Percentiles rank a stretch among this genome's conserved stretches.
phyloP scores from a whole-genome alignment of 2,329 filamentous ascomycete genomes.

The Pseudogymnoascus sp. region DNA sequence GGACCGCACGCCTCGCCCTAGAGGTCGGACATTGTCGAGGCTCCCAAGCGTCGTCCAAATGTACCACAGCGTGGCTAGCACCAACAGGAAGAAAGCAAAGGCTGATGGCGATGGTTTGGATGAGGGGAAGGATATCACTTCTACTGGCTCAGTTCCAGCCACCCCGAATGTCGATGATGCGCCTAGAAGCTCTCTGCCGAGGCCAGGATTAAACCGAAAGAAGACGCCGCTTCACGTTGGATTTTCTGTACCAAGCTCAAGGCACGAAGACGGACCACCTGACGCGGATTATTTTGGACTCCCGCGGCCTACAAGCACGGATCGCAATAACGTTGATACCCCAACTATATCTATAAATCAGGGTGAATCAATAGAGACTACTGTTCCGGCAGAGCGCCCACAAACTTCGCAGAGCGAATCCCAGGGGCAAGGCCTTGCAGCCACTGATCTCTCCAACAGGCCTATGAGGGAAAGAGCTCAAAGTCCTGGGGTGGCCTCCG shows the following conservation, averaged over 20 bases:
- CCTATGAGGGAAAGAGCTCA: neutral
- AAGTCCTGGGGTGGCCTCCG: neutral
- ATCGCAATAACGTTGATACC: neutral
- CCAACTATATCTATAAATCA: neutral
- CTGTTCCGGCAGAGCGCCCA: neutral
- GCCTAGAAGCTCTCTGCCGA: neutral
- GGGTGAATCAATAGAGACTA: neutral
- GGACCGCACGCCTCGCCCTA: conserved; percentile 65
- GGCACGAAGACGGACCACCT: neutral
- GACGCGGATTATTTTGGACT: conserved; percentile 2
- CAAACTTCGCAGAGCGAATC: neutral
- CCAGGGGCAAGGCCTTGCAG: neutral
- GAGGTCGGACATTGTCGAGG: conserved; percentile 10
- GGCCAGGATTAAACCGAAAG: neutral
- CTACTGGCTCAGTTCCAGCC: neutral
- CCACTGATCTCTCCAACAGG: neutral
- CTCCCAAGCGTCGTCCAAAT: conserved; percentile 15
- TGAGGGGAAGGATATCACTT: neutral
- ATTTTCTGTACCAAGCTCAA: neutral
- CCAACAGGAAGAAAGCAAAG: conserved; percentile 8
- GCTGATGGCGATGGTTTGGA: neutral
- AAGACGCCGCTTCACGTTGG: conserved; percentile 1
- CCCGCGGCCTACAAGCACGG: neutral
- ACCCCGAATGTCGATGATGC: neutral
- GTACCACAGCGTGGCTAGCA: conserved; percentile 13